A percentile compares a stretch with the other conserved stretches of the same genome.
phyloP scores from a whole-genome alignment of 805 yeast species.

The Saccharomyces kudriavzevii region DNA sequence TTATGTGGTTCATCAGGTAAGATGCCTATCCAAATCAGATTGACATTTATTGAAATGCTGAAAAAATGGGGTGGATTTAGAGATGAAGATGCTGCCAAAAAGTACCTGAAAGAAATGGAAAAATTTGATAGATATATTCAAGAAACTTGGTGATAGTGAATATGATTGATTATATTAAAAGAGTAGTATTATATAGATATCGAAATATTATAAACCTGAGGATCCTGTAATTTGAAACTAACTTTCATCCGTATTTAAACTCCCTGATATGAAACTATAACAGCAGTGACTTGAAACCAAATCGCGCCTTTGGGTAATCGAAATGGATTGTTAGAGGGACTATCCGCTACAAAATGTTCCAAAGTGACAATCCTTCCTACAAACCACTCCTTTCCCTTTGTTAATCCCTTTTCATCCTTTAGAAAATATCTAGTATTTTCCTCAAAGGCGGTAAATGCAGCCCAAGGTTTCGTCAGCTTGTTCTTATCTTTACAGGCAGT shows the following conservation, averaged over 20 bases:
- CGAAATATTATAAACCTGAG: neutral
- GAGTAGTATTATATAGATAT: neutral
- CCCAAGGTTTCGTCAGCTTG: constrained; percentile 59
- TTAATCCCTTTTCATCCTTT: constrained; percentile 35
- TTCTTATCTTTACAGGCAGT: neutral
- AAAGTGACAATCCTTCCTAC: constrained; percentile 61
- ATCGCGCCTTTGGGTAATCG: constrained; percentile 50
- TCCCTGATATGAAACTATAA: constrained; percentile 9
- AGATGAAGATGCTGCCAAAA: constrained; percentile 39
- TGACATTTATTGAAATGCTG: constrained; percentile 64
- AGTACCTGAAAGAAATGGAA: constrained; percentile 53
- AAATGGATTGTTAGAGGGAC: constrained; percentile 50
- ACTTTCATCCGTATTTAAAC: neutral
- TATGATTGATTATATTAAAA: neutral
- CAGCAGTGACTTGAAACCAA: constrained; percentile 60
- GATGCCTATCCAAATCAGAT: constrained; percentile 84
- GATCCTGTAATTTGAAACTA: neutral
- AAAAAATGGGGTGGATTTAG: constrained; percentile 35
- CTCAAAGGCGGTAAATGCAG: constrained; percentile 70
- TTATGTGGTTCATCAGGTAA: constrained; percentile 90
- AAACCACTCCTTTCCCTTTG: constrained; percentile 64
- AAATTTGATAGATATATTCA: constrained; percentile 61
- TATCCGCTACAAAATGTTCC: constrained; percentile 45
- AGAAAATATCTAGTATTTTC: constrained; percentile 82
- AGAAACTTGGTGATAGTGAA: constrained; percentile 67